Evolutionary conservation across 768 basidiomycete genomes (phyloP).

Genomic region (Calocybe indica): DNA sequence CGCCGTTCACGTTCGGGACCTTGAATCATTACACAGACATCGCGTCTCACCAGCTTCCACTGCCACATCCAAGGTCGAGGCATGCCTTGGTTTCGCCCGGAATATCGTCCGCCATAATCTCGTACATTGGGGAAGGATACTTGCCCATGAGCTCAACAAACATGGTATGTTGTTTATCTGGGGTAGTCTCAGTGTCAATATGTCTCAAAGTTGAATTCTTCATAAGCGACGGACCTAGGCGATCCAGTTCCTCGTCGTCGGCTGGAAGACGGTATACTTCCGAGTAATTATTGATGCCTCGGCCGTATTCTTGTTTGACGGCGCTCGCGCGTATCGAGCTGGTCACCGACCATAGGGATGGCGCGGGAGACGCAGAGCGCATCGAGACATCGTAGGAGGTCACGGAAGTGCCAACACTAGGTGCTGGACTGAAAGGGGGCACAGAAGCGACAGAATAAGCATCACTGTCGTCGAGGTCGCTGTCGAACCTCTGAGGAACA

Average conservation of each 20-base stretch:
- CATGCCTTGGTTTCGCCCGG: slow-evolving; percentile 54
- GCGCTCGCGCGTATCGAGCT: slow-evolving; percentile 54
- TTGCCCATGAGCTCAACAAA: slow-evolving; percentile 62
- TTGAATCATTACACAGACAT: slow-evolving; percentile 2
- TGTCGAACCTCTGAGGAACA: slow-evolving; percentile 17
- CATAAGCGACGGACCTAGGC: slow-evolving; percentile 45
- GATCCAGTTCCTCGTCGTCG: slow-evolving; percentile 69
- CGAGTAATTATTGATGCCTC: slow-evolving; percentile 71
- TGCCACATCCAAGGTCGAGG: slow-evolving; percentile 77
- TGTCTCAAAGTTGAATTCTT: background rate
- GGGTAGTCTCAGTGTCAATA: background rate
- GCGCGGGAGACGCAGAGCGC: slow-evolving; percentile 60
- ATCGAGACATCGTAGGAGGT: slow-evolving; percentile 57
- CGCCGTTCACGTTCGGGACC: background rate
- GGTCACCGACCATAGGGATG: slow-evolving; percentile 65
- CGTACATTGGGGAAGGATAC: slow-evolving; percentile 52
- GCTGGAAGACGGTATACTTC: slow-evolving; percentile 76
- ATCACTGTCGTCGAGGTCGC: slow-evolving; percentile 43
- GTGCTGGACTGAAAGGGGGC: slow-evolving; percentile 28
- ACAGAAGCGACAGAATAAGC: slow-evolving; percentile 36
- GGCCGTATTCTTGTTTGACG: slow-evolving; percentile 61
- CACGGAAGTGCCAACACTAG: slow-evolving; percentile 36
- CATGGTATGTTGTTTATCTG: slow-evolving; percentile 66
- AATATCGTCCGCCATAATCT: slow-evolving; percentile 55
- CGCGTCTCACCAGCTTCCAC: slow-evolving; percentile 60